These are phyloP conservation scores for Aspergillus candidus DNA, from an alignment of 2,329 filamentous ascomycete genomes.

Conservation along the genomic window DNA sequence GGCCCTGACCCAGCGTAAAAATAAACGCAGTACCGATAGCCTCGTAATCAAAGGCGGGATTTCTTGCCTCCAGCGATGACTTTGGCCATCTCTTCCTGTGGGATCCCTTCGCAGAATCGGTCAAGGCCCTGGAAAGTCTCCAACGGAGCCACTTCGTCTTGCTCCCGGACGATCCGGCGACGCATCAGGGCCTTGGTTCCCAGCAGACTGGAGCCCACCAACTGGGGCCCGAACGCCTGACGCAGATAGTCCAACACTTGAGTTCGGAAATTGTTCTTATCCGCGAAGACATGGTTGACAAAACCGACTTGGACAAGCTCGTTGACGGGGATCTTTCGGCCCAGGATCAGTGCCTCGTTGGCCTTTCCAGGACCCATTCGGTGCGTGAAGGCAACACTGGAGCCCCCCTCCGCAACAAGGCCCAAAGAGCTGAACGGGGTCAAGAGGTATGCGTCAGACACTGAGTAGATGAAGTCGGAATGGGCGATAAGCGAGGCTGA, in stretches of 20 bases:
- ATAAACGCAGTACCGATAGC: too few species aligned
- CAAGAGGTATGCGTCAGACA: conserved; percentile 66
- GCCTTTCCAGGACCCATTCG: conserved; percentile 58
- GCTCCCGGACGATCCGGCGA: not conserved
- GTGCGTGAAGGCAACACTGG: conserved; percentile 63
- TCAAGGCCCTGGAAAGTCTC: conserved; percentile 1
- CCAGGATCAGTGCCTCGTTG: conserved; percentile 79
- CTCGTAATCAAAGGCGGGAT: too few species aligned
- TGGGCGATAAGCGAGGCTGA: conserved; percentile 67
- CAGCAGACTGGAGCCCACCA: conserved; percentile 1
- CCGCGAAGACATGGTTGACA: conserved; percentile 58
- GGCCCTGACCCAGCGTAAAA: too few species aligned
- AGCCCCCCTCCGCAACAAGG: conserved; percentile 71
- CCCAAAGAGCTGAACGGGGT: conserved; percentile 77
- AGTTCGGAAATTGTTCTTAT: not conserved
- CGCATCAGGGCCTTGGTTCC: conserved; percentile 2
- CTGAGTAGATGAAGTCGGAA: conserved; percentile 76
- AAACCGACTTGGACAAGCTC: conserved; percentile 66
- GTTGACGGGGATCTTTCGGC: conserved; percentile 57
- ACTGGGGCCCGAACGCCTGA: not conserved
- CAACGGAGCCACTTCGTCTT: not conserved
- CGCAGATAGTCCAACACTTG: not conserved
- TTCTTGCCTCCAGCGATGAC: too few species aligned
- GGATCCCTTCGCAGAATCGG: not conserved
- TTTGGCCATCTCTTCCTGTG: not conserved